phyloP scores from a whole-genome alignment of 306 rosid species.

The Cicer pinnatifidum region DNA sequence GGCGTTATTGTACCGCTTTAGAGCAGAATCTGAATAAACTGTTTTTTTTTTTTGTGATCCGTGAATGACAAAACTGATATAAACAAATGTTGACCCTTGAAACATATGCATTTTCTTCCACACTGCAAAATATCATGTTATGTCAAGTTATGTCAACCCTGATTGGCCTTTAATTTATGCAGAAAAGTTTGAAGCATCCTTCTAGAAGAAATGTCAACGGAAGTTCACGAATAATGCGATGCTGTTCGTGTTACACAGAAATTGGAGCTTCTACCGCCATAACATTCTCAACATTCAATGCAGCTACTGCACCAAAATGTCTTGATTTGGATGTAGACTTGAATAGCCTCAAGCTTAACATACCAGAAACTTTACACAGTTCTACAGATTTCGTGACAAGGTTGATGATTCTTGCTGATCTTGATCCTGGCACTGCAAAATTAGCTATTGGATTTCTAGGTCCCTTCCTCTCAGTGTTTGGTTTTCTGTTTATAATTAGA shows the following conservation, averaged over 20 bases:
- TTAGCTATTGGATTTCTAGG: slow-evolving; percentile 72
- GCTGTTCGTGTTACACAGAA: slow-evolving; percentile 50
- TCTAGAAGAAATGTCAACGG: slow-evolving; percentile 43
- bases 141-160: not conserved
- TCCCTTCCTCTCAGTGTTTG: slow-evolving; percentile 72
- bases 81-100: not conserved
- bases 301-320: slow-evolving; percentile 39
- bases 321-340: slow-evolving; percentile 40
- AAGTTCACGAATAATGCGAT: slow-evolving; percentile 38
- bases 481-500: slow-evolving; percentile 76
- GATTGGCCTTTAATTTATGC: slow-evolving; percentile 41
- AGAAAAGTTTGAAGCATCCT: slow-evolving; percentile 55
- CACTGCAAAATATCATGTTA: slow-evolving; percentile 23
- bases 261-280: slow-evolving; percentile 24
- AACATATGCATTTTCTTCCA: not conserved
- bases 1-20: too few species aligned
- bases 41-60: too few species aligned
- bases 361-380: slow-evolving; percentile 44
- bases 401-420: slow-evolving; percentile 63
- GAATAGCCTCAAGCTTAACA: slow-evolving; percentile 32
- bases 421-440: slow-evolving; percentile 86
- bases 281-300: slow-evolving; percentile 14
- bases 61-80: too few species aligned
- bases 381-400: slow-evolving; percentile 45
- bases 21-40: too few species aligned